Conservation (phyloP, 2,329 filamentous ascomycete species). For the Aspergillus spinulosporus region DNA sequence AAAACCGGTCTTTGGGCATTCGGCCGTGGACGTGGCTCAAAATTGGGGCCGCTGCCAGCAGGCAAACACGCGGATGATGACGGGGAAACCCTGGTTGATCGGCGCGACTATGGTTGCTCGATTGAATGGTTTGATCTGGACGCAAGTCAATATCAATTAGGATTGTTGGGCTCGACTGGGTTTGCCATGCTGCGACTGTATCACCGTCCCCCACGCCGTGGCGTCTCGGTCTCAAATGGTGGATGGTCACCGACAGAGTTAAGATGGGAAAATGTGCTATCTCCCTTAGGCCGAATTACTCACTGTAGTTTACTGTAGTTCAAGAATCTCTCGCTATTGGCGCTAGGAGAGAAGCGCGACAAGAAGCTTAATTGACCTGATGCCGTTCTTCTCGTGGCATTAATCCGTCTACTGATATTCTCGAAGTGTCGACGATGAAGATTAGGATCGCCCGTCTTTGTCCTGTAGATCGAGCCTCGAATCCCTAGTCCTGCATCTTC, state of each 20-base stretch:
- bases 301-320: no score
- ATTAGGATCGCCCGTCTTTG: not conserved
- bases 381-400: no score
- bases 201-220: not conserved
- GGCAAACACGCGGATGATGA: not conserved
- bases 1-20: not conserved
- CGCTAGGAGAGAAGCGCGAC: not conserved
- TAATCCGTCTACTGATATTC: not conserved
- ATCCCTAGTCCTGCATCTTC: not conserved
- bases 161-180: constrained; percentile 1
- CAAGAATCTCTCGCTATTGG: not conserved
- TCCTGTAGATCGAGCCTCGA: not conserved
- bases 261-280: not conserved
- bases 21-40: constrained; percentile 2
- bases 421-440: not conserved
- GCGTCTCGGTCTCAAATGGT: not conserved
- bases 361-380: not conserved
- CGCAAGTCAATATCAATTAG: not conserved
- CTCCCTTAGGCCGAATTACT: no score
- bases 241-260: constrained; percentile 1
- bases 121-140: not conserved
- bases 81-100: constrained; percentile 6
- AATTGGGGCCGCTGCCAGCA: not conserved
- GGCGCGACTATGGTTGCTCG: not conserved
- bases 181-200: constrained; percentile 1